A percentile compares a stretch with the other conserved stretches of the same genome.
Evolutionary conservation across 257 asterid species (phyloP).

Genomic region (Scutellaria baicalensis): DNA sequence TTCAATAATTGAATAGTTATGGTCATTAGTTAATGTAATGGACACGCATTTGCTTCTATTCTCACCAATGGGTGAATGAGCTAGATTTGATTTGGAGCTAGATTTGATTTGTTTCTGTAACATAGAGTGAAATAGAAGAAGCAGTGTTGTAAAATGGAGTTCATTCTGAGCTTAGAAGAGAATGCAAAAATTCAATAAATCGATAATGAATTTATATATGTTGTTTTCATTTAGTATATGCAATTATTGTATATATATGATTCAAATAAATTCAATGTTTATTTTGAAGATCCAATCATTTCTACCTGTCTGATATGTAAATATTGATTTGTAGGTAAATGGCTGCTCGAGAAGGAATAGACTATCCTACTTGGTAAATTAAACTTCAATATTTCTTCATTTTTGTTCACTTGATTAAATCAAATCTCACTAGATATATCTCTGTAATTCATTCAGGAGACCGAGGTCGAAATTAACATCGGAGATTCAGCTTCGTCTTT

Average conservation of each 20-base stretch:
- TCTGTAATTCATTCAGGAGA: slow-evolving; percentile 35
- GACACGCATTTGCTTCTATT: background rate
- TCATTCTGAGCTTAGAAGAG: too few relatives aligned
- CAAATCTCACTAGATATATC: background rate
- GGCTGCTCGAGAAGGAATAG: slow-evolving; percentile 30
- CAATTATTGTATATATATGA: too few relatives aligned
- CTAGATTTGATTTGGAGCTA: too few relatives aligned
- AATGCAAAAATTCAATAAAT: too few relatives aligned
- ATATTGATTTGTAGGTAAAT: slow-evolving; percentile 13
- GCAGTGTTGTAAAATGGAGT: too few relatives aligned
- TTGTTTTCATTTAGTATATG: too few relatives aligned
- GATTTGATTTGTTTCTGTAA: too few relatives aligned
- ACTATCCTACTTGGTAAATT: slow-evolving; percentile 32
- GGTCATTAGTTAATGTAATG: background rate
- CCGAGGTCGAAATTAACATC: slow-evolving; percentile 29
- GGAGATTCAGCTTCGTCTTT: slow-evolving; percentile 38
- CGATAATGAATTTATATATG: too few relatives aligned
- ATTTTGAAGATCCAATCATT: background rate
- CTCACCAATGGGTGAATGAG: too few relatives aligned
- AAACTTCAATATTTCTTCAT: background rate
- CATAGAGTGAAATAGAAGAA: too few relatives aligned
- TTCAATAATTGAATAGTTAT: background rate
- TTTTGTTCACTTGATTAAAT: background rate
- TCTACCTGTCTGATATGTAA: background rate
- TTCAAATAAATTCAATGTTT: too few relatives aligned